Evolutionary conservation across 441 rosid species (phyloP), one percentile per base, ranked within the genome.

Genomic region (Euphorbia schlechtendalii): DNA sequence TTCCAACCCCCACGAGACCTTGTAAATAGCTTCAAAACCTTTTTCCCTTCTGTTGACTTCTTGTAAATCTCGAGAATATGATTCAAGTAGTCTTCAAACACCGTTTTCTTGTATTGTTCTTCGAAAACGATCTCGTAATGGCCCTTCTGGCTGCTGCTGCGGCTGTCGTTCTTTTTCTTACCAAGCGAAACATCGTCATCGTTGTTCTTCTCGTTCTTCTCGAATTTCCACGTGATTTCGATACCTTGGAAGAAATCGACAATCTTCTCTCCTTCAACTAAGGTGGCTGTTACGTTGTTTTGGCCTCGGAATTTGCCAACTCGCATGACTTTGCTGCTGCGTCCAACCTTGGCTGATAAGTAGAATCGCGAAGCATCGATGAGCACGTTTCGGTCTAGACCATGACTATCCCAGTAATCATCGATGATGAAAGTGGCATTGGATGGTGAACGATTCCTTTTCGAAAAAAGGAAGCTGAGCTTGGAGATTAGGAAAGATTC

Each of bases 381-480:
- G 18, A 69, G 73, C 15, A n/a, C 28, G 59, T 69, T 63, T 22
- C 55, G 64, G 6, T 49, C 36, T 9, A 63, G 61, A 53, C 63
- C 52, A n/a, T n/a, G n/a, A n/a, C n/a, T 27, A 10, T 49, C 69
- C 73, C 73, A 57, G 1, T 41, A 57, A 43, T 64, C 64, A 15
- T 70, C 64, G n/a, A 70, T 38, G 59, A 70, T 58, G 41, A 57
- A 64, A 49, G 64, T 63, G 21, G 27, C 58, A 9, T 12, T 18
- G 17, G 68, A 56, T 17, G 48, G 56, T 2, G 45, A 55, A 1
- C 4, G 21, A 1, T 28, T 59, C 32, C 8, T 43, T 1, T 28
- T 22, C 25, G 52, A 34, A 58, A 69, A 46, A 18, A 15, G 57
- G 56, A 18, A 9, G 14, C 7, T 3, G 17, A 70, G 3, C 22